Percentiles rank a stretch among this genome's conserved stretches.
Conservation (phyloP, 495 filamentous ascomycete species). For the Hypoxylon intermedium region DNA sequence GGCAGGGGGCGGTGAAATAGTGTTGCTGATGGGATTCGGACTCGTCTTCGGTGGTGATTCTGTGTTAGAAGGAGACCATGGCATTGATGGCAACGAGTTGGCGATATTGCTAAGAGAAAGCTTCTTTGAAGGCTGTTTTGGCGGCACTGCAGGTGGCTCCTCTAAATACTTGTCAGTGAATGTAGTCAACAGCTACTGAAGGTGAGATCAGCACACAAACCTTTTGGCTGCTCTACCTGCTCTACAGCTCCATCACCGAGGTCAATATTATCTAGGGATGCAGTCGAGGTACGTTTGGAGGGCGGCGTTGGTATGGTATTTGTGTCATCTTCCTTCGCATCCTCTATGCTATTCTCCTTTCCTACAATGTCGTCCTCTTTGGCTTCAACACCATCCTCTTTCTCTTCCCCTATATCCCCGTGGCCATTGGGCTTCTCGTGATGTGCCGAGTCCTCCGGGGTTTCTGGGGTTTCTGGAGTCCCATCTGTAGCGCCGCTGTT, state of each 20-base stretch:
- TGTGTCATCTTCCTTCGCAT: constrained; percentile 44
- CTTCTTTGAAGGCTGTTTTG: constrained; percentile 46
- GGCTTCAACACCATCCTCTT: constrained; percentile 44
- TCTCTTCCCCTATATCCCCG: constrained; percentile 37
- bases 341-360: constrained; percentile 30
- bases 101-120: constrained; percentile 57
- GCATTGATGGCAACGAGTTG: constrained; percentile 60
- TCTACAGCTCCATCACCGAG: constrained; percentile 63
- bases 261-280: constrained; percentile 74
- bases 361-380: constrained; percentile 33
- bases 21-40: constrained; percentile 45
- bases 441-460: constrained; percentile 32
- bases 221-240: constrained; percentile 41
- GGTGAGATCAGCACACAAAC: constrained; percentile 16
- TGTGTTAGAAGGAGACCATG: constrained; percentile 52
- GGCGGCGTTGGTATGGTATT: constrained; percentile 60
- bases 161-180: constrained; percentile 13
- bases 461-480: constrained; percentile 25
- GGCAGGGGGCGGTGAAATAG: constrained; percentile 53
- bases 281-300: constrained; percentile 68
- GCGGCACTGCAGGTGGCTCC: constrained; percentile 19
- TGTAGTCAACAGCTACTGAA: neutral
- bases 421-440: constrained; percentile 40
- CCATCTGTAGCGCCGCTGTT: constrained; percentile 27
- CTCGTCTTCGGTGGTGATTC: constrained; percentile 49